Evolutionary conservation across 139 green algal species (phyloP).

Genomic region (Coelastrella sp.): DNA sequence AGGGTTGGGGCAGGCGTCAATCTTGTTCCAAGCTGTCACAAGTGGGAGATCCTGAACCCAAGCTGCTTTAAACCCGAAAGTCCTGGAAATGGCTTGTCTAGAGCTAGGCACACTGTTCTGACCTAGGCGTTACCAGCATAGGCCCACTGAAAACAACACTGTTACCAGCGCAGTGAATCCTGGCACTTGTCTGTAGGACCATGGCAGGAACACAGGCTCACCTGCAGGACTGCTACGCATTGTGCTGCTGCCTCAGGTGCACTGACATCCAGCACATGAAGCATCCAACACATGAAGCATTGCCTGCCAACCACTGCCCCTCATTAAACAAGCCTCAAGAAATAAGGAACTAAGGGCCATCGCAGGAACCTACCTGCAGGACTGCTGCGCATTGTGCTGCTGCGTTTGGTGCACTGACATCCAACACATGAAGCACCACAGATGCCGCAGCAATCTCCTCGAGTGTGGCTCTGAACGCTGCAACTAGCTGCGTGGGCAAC

Average conservation of each 20-base stretch:
- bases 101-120: too few relatives aligned
- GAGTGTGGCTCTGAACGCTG: conserved; percentile 93
- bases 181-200: too few relatives aligned
- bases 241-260: conserved; percentile 84
- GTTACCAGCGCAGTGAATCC: too few relatives aligned
- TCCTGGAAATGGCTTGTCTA: too few relatives aligned
- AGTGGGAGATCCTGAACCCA: conserved; percentile 73
- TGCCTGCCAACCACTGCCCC: too few relatives aligned
- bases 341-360: too few relatives aligned
- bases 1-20: conserved; percentile 76
- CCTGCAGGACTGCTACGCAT: conserved; percentile 75
- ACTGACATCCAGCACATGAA: conserved; percentile 96
- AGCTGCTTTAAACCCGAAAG: too few relatives aligned
- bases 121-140: too few relatives aligned
- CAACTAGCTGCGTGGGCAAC: conserved; percentile 96
- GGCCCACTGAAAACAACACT: too few relatives aligned
- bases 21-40: conserved; percentile 97
- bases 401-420: conserved; percentile 85
- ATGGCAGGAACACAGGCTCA: conserved; percentile 13
- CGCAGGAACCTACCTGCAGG: conserved; percentile 52
- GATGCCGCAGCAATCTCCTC: conserved; percentile 92
- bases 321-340: too few relatives aligned
- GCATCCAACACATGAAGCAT: conserved; percentile 64
- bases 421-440: conserved; percentile 94
- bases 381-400: conserved; percentile 85